Base-by-base conservation (phyloP, 345 rosid species). In the Viola odorata region DNA sequence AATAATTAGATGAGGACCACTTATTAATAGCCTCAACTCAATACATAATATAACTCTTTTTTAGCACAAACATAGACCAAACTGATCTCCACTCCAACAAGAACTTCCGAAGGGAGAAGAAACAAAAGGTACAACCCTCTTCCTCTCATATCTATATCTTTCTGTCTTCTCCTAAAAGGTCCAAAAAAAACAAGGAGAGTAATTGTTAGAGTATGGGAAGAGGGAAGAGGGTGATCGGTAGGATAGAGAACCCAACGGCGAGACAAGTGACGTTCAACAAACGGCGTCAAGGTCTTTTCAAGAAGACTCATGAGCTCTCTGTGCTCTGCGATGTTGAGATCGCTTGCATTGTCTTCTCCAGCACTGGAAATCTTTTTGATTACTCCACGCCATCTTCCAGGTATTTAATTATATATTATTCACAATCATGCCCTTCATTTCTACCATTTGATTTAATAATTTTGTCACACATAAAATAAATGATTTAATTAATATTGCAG, bases 251-350 rank as follows among this genome's bases (percentile, higher is more conserved):
- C 68, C 70, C 60, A 44, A 73, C 75, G 1, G 63, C 80, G 0
- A 79, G 83, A 57, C 78, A 79, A 73, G 80, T 79, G 39, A 79
- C 83, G 3, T 79, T 75, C 41, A 63, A 73, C 15, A 80, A 80
- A 69, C 78, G 84, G 63, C 73, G 84, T 56, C 73, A 12, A 49
- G 84, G 84, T 58, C 78, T 80, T 62, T 64, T 76, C 16, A 80
- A 80, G 79, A 80, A 80, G 70, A 71, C 78, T 9, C 68, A 61
- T 37, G 84, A 80, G 62, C 80, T 80, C 38, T 68, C 84, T 54
- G 72, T 80, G 61, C 77, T 80, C 23, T 80, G 84, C 4, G 84
- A 80, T 16, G 84, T 81, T 55, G 75, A 80, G 64, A 76, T 80
- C 61, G 84, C 73, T n/a, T 77, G 76, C 65, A 74, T 80, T 56